Conservation (phyloP, 164 flowering plant genomes). For the Akebia trifoliata region DNA sequence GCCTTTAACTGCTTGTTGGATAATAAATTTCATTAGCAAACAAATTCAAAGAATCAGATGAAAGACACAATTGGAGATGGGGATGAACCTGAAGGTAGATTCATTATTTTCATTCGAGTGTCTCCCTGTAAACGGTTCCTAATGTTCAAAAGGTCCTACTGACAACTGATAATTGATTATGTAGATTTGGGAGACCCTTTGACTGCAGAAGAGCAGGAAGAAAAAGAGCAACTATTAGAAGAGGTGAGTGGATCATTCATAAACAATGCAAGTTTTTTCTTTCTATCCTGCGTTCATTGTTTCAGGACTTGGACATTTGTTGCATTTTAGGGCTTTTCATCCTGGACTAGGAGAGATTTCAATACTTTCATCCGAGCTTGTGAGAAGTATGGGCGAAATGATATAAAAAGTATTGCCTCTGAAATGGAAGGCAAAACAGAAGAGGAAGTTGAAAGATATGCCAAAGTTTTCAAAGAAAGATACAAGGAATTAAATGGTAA, state of each 20-base stretch:
- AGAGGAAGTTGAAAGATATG: conserved; percentile 95
- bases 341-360: conserved; percentile 97
- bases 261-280: background rate
- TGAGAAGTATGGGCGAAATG: conserved; percentile 95
- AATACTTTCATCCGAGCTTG: conserved; percentile 96
- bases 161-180: conserved; percentile 12
- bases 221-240: conserved; percentile 79
- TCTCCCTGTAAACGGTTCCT: background rate
- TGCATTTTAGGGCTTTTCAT: conserved; percentile 70
- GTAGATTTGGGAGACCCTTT: conserved; percentile 70
- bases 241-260: conserved; percentile 39
- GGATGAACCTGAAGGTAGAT: conserved; percentile 91
- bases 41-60: conserved; percentile 81
- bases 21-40: conserved; percentile 38
- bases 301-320: conserved; percentile 2
- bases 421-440: conserved; percentile 97
- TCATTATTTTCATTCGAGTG: background rate
- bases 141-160: background rate
- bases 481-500: conserved; percentile 91
- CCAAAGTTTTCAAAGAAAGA: conserved; percentile 87
- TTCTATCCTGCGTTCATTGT: too few species aligned
- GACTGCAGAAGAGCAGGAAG: conserved; percentile 94
- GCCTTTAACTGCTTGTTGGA: background rate
- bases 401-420: conserved; percentile 71
- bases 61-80: conserved; percentile 81